Percentiles rank a stretch among this genome's conserved stretches.
phyloP scores from a whole-genome alignment of 805 yeast species.

The Metschnikowia koreensis region DNA sequence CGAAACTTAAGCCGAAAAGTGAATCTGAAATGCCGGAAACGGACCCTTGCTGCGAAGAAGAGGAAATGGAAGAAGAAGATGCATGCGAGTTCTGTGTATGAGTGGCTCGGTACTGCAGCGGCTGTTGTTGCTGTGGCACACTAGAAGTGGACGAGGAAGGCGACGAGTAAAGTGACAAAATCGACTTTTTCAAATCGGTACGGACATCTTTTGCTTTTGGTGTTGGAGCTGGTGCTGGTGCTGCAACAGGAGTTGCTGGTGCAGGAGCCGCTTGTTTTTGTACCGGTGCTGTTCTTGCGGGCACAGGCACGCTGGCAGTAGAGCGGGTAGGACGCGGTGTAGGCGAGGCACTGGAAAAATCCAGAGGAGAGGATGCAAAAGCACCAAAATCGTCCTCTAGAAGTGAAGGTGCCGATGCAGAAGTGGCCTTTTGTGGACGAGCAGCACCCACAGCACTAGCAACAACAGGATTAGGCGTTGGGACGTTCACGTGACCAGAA shows the following conservation, averaged over 20 bases:
- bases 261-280: constrained; percentile 11
- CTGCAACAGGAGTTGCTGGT: constrained; percentile 5
- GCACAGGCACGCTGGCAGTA: constrained; percentile 5
- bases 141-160: constrained; percentile 48
- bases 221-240: constrained; percentile 1
- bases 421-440: background rate
- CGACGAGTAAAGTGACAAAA: constrained; percentile 78
- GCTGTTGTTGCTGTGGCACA: constrained; percentile 6
- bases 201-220: constrained; percentile 11
- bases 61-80: background rate
- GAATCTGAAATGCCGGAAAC: constrained; percentile 19
- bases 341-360: constrained; percentile 1
- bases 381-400: constrained; percentile 45
- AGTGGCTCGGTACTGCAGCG: constrained; percentile 1
- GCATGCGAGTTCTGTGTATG: constrained; percentile 4
- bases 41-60: background rate
- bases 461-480: too few species aligned
- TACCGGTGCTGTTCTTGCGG: constrained; percentile 12
- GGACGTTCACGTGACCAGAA: too few species aligned
- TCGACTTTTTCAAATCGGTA: constrained; percentile 81
- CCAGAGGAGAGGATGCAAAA: constrained; percentile 31
- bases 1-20: constrained; percentile 23
- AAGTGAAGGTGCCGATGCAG: constrained; percentile 10
- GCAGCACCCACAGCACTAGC: background rate
- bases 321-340: constrained; percentile 10